A percentile compares a stretch with the other conserved stretches of the same genome.
Conservation (phyloP, 2,329 filamentous ascomycete species). For the Xylaria polymorpha region DNA sequence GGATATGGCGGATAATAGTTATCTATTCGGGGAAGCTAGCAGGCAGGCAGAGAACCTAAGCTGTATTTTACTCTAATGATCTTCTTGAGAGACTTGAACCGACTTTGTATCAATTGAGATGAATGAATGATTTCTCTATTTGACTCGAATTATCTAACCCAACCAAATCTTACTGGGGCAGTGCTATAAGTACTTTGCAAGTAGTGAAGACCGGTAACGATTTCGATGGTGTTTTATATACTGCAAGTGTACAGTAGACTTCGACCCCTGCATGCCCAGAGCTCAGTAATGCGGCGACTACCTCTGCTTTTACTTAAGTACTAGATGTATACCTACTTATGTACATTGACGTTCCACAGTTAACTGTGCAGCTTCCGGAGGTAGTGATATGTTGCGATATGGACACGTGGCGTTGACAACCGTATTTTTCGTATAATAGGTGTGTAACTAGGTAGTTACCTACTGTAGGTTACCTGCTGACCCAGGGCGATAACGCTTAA, state of each 20-base stretch:
- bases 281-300: neutral
- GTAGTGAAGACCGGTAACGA: neutral
- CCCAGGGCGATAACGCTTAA: neutral
- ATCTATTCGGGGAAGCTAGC: neutral
- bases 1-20: constrained; percentile 7
- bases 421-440: neutral
- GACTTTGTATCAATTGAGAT: neutral
- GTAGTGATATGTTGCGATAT: neutral
- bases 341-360: neutral
- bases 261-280: neutral
- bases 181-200: neutral
- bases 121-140: neutral
- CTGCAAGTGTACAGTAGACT: neutral
- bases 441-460: no score
- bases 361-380: neutral
- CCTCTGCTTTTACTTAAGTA: neutral
- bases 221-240: neutral
- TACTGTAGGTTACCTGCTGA: no score
- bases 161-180: neutral
- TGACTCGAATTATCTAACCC: neutral
- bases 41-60: neutral
- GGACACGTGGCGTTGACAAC: neutral
- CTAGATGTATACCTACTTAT: no score
- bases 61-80: constrained; percentile 14
- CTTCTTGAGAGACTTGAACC: neutral